phyloP scores from a whole-genome alignment of 345 rosid species.

The Aquilaria sinensis region DNA sequence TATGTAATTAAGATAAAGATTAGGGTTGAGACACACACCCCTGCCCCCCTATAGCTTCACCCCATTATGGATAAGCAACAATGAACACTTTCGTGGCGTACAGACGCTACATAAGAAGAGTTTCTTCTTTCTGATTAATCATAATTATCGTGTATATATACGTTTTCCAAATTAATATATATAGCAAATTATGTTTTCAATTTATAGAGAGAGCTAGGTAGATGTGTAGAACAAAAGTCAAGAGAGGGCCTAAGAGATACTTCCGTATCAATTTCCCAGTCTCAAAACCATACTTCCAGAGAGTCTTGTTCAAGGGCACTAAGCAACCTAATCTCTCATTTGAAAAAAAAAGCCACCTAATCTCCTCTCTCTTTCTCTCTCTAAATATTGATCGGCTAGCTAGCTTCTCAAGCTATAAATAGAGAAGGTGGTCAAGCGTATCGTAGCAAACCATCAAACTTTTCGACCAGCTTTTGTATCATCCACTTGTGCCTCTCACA shows the following conservation, averaged over 20 bases:
- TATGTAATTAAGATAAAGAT: too few relatives aligned
- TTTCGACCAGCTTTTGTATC: neutral
- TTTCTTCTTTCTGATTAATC: too few relatives aligned
- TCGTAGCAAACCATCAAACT: neutral
- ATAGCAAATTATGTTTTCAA: too few relatives aligned
- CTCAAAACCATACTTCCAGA: slow-evolving; percentile 24
- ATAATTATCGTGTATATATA: too few relatives aligned
- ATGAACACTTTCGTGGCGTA: too few relatives aligned
- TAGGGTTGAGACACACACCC: too few relatives aligned
- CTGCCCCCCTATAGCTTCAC: too few relatives aligned
- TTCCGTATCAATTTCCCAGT: slow-evolving; percentile 32
- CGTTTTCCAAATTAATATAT: too few relatives aligned
- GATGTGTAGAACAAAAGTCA: slow-evolving; percentile 17
- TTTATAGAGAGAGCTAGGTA: too few relatives aligned
- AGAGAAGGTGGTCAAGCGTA: slow-evolving; percentile 7
- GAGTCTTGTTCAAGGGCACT: slow-evolving; percentile 13
- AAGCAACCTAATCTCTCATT: neutral
- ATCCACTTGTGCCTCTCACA: neutral
- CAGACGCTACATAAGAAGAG: too few relatives aligned
- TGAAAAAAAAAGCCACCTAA: neutral
- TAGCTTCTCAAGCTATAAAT: slow-evolving; percentile 27
- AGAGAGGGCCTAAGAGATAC: slow-evolving; percentile 18
- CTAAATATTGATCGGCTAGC: too few relatives aligned
- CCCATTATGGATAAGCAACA: too few relatives aligned
- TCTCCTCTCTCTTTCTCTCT: neutral